Evolutionary conservation across 2,329 filamentous ascomycete species (phyloP).

Genomic region (Truncatella angustata): DNA sequence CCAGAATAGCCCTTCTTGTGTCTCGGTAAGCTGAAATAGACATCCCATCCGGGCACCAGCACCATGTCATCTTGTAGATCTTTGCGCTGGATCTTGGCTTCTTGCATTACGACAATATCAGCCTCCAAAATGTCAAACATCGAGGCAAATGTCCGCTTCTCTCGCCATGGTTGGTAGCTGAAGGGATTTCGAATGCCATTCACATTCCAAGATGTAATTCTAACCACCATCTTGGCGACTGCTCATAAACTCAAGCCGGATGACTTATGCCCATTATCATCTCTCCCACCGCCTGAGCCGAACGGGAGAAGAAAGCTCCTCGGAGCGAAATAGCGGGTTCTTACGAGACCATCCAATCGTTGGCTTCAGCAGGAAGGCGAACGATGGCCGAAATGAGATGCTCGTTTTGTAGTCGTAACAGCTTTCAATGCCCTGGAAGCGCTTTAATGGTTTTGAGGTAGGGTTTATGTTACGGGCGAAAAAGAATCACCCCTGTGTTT

Average conservation of each 20-base stretch:
- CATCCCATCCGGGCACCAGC: constrained; percentile 90
- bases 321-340: no score
- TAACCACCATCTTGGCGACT: constrained; percentile 60
- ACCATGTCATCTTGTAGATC: constrained; percentile 96
- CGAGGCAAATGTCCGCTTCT: constrained; percentile 68
- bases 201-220: constrained; percentile 86
- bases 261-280: no score
- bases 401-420: no score
- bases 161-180: constrained; percentile 79
- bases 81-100: constrained; percentile 93
- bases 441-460: no score
- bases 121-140: constrained; percentile 95
- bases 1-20: constrained; percentile 97
- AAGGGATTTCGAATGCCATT: constrained; percentile 86
- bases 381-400: no score
- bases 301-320: no score
- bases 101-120: constrained; percentile 93
- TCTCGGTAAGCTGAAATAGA: constrained; percentile 89
- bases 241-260: neutral
- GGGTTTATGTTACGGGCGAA: no score
- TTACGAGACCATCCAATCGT: no score
- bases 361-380: no score
- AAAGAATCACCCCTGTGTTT: no score
- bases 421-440: no score
- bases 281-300: no score